Conservation (phyloP, 352 stramenopile species). For the Poterioochromonas sp. region DNA sequence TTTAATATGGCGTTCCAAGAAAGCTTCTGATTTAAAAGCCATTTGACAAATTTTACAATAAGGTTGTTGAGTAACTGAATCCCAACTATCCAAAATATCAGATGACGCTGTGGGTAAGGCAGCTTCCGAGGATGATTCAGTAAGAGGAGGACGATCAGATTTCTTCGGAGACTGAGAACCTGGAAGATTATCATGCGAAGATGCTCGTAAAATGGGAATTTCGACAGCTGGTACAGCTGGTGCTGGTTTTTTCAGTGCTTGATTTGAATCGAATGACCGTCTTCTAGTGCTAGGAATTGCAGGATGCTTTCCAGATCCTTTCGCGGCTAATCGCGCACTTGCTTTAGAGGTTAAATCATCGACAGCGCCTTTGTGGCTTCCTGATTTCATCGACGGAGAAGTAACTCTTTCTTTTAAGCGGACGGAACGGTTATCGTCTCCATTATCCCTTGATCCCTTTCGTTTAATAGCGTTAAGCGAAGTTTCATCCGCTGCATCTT, state of each 20-base stretch:
- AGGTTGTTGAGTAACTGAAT: neutral
- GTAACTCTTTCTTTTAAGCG: too few species aligned
- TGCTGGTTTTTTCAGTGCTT: neutral
- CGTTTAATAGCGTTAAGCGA: too few species aligned
- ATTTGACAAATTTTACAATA: slow-evolving; percentile 24
- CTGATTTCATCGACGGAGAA: too few species aligned
- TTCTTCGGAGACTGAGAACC: neutral
- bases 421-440: too few species aligned
- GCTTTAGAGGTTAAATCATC: too few species aligned
- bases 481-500: too few species aligned
- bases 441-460: too few species aligned
- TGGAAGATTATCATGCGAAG: neutral
- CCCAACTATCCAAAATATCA: slow-evolving; percentile 7
- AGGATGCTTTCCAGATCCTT: too few species aligned
- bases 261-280: neutral
- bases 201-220: neutral
- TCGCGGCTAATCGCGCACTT: too few species aligned
- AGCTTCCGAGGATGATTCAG: neutral
- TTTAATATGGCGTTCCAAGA: slow-evolving; percentile 22
- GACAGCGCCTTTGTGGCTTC: too few species aligned
- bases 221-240: neutral
- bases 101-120: neutral
- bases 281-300: too few species aligned
- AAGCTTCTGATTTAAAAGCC: slow-evolving; percentile 23
- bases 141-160: neutral